These are phyloP conservation scores for Penicillium thymicola DNA, from an alignment of 2,329 filamentous ascomycete genomes.

Conservation along the genomic window DNA sequence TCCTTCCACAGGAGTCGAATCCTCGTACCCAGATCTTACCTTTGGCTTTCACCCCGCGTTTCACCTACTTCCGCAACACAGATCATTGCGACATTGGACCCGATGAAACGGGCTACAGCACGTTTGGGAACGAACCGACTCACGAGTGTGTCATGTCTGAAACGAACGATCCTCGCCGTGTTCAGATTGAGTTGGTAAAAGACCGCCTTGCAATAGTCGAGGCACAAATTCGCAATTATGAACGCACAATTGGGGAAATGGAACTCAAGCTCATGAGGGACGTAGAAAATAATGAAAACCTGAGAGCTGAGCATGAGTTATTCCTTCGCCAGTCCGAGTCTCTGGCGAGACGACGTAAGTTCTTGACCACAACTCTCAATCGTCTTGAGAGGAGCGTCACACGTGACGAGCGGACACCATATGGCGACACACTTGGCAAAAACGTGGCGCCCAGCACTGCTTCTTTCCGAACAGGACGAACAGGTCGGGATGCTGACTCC, in stretches of 20 bases:
- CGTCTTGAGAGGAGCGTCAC: constrained; percentile 52
- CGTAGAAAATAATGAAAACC: constrained; percentile 47
- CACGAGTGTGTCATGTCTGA: constrained; percentile 95
- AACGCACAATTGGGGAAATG: constrained; percentile 68
- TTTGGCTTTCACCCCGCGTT: constrained; percentile 84
- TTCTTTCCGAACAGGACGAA: constrained; percentile 27
- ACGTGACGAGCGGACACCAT: constrained; percentile 47
- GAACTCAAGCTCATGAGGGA: constrained; percentile 62
- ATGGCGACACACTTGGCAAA: constrained; percentile 40
- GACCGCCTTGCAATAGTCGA: constrained; percentile 75
- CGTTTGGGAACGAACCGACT: constrained; percentile 88
- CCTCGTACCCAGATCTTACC: constrained; percentile 93
- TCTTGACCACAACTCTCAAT: constrained; percentile 57
- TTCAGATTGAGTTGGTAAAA: constrained; percentile 82
- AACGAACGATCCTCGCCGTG: constrained; percentile 80
- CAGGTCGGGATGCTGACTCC: constrained; percentile 37
- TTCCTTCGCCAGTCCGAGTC: constrained; percentile 57
- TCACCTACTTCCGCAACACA: constrained; percentile 96
- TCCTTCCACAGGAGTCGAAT: constrained; percentile 82
- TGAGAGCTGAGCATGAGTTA: constrained; percentile 46
- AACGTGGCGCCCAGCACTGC: constrained; percentile 22
- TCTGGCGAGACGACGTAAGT: constrained; percentile 56
- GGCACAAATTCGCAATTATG: constrained; percentile 72
- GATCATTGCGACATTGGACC: constrained; percentile 76
- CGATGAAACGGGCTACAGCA: constrained; percentile 76